These are phyloP conservation scores for Arachis monticola DNA, from an alignment of 331 rosid species.

Conservation along the genomic window DNA sequence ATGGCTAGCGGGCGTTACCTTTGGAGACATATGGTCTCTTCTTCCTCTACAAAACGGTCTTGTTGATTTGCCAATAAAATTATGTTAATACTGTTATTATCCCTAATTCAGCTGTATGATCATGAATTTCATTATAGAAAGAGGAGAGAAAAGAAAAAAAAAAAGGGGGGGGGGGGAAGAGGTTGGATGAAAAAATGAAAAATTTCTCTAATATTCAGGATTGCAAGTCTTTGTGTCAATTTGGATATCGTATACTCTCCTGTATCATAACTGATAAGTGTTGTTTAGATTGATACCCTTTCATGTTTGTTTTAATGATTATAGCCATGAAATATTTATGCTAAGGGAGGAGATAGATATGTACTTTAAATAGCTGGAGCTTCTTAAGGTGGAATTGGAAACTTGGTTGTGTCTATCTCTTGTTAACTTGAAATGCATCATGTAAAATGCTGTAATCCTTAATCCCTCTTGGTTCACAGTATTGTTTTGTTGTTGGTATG, in stretches of 20 bases:
- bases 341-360: too few relatives aligned
- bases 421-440: too few relatives aligned
- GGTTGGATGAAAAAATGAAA: conserved; percentile 13
- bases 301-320: too few relatives aligned
- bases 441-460: too few relatives aligned
- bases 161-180: too few relatives aligned
- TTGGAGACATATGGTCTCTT: conserved; percentile 77
- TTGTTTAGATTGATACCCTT: background rate
- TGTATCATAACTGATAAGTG: conserved; percentile 40
- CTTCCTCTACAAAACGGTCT: conserved; percentile 49
- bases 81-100: conserved; percentile 7
- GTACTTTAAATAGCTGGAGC: too few relatives aligned
- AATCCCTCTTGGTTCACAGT: conserved; percentile 39
- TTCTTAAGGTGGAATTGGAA: too few relatives aligned
- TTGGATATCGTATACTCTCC: conserved; percentile 19
- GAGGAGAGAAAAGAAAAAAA: too few relatives aligned
- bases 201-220: conserved; percentile 18
- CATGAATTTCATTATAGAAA: background rate
- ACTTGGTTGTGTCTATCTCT: too few relatives aligned
- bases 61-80: conserved; percentile 42
- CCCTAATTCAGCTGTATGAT: conserved; percentile 15
- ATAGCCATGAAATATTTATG: too few relatives aligned
- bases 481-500: conserved; percentile 19
- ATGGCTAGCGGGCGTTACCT: conserved; percentile 96
- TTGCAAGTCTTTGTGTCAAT: conserved; percentile 36